Evolutionary conservation across 2,329 filamentous ascomycete species (phyloP).

Genomic region (Ceratocystis eucalypticola): DNA sequence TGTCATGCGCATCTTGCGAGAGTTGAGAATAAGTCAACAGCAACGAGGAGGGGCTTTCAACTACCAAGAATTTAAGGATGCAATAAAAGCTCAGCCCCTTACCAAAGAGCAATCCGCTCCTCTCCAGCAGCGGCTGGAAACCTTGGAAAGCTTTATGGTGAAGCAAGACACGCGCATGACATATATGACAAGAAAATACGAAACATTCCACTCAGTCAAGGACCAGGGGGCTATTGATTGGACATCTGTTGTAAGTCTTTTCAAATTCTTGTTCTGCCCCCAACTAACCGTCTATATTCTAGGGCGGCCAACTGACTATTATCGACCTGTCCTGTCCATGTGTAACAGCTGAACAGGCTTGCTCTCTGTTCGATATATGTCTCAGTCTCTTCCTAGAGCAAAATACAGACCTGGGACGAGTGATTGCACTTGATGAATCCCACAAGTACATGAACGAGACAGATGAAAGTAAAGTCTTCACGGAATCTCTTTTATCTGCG

Average conservation of each 20-base stretch:
- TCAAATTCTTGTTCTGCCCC: not conserved
- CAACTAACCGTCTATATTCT: not conserved
- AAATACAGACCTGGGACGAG: not conserved
- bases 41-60: not conserved
- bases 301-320: not conserved
- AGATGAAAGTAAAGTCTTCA: not conserved
- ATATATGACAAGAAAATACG: accelerated
- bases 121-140: not conserved
- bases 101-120: not conserved
- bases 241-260: not conserved
- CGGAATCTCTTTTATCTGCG: not conserved
- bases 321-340: not conserved
- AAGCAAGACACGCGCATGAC: accelerated
- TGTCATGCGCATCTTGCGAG: not conserved
- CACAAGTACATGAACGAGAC: not conserved
- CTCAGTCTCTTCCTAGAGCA: not conserved
- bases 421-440: not conserved
- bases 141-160: not conserved
- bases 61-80: not conserved
- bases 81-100: not conserved
- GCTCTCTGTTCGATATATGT: not conserved
- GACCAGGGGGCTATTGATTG: not conserved
- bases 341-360: not conserved
- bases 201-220: not conserved
- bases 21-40: not conserved